Base-by-base conservation (phyloP, 352 stramenopile genomes). In the Globisporangium takayamanum region DNA sequence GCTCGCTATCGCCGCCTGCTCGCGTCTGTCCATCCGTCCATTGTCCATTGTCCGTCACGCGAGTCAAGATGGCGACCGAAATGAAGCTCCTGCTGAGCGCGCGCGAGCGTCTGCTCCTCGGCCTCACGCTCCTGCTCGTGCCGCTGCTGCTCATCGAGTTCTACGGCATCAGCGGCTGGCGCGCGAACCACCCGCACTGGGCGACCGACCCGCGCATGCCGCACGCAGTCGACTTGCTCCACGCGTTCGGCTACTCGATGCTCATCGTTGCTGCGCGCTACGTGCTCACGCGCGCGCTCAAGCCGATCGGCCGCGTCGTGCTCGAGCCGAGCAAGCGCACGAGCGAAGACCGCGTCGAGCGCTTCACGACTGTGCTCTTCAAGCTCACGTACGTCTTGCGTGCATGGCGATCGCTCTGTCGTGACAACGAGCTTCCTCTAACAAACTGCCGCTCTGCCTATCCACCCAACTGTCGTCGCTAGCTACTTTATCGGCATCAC, bases 291-390 rank as follows among this genome's bases (percentile, higher is more conserved):
- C 66, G 64, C 8, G 55, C 48, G 30, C 79, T 84, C 53, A 69
- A 71, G 45, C 77, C 79, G 5, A 25, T 89, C 20, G 79, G 64
- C 0, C 71, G 72, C 15, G n/a, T 67, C 41, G 50, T 84, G 30
- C 73, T 89, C 11, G 69, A 76, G 50, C 75, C 75, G 8, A 60
- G 64, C 42, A 89, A 89, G 68, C 73, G 79, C 57, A 57, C 65
- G 36, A 66, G 68, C 26, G 67, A 76, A 42, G 73, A 80, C 59
- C 79, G 76, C 57, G 68, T 89, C 39, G 71, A 86, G 55, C 79
- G 79, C 56, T 89, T 89, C 55, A 66, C 76, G 15, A 85, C 74
- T 30, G 77, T 89, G 54, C 48, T 87, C n/a, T 89, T 89, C 66
- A 89, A 89, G 63, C 69, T 89, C 45, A 59, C 83, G 74, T 85